Evolutionary conservation across 805 yeast genomes (phyloP), one percentile per base, ranked within the genome.

Genomic region (Wickerhamiella musiphila): DNA sequence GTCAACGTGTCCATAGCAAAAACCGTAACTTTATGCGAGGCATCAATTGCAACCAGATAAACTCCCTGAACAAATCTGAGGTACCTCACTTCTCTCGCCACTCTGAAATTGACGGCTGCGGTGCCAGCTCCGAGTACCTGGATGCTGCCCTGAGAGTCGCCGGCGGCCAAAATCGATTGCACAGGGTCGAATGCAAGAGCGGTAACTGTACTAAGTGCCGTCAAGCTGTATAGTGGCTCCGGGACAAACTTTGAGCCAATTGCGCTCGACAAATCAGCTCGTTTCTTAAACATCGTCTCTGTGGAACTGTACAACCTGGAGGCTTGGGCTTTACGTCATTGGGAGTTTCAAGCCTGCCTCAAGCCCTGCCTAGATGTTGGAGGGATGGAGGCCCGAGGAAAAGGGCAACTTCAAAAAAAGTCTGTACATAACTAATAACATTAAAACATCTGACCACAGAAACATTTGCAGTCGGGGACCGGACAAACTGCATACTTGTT

Each of bases 401-500:
- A n/a, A n/a, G n/a, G n/a, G n/a, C n/a, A n/a, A n/a, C n/a, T n/a
- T n/a, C n/a, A n/a, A n/a, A n/a, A n/a, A n/a, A n/a, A n/a, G n/a
- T n/a, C n/a, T n/a, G n/a, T n/a, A n/a, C n/a, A n/a, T n/a, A n/a
- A n/a, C n/a, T n/a, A 9, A 18, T 5, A 9, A 12, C 22, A 12
- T 18, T 23, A 30, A 6, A 30, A 19, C 12, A 33, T 17, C 5
- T 21, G 28, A 2, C 47, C 48, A 20, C 96, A 86, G 31, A 69
- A 61, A 47, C 98, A 86, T 25, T 64, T 61, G 47, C 98, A 86
- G 26, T 83, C 93, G 0, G 95, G 94, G 3, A 86, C 93, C 0
- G 98, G 95, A 47, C 98, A 86, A 1, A 78, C 69, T 35, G 68
- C 69, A 46, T 84, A 93, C 50, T 73, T 75, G 17, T 75, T 66